Evolutionary conservation across 768 basidiomycete species (phyloP).

Genomic region (Pulveroboletus sp.): DNA sequence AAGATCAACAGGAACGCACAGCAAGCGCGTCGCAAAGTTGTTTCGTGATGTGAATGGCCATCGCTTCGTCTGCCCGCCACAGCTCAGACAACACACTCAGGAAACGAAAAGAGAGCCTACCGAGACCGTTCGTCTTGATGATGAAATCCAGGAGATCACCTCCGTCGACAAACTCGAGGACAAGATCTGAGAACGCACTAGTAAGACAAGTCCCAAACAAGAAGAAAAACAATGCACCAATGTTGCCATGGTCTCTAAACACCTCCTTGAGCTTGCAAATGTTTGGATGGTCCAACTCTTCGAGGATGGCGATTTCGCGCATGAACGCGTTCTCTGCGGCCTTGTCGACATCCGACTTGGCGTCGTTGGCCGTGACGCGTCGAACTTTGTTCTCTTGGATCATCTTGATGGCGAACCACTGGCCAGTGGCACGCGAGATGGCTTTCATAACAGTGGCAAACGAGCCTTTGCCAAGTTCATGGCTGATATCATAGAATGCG

Average conservation of each 20-base stretch:
- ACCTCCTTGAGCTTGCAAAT: slow-evolving; percentile 79
- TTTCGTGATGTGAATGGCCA: slow-evolving; percentile 67
- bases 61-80: slow-evolving; percentile 44
- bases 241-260: slow-evolving; percentile 62
- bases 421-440: slow-evolving; percentile 64
- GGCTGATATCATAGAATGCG: slow-evolving; percentile 61
- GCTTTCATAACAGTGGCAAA: slow-evolving; percentile 92
- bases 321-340: slow-evolving; percentile 45
- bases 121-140: slow-evolving; percentile 52
- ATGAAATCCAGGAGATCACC: slow-evolving; percentile 88
- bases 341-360: slow-evolving; percentile 27
- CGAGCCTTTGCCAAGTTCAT: slow-evolving; percentile 83
- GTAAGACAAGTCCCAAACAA: slow-evolving; percentile 19
- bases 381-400: slow-evolving; percentile 55
- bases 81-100: background rate
- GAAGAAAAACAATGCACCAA: slow-evolving; percentile 43
- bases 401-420: slow-evolving; percentile 86
- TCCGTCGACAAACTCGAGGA: slow-evolving; percentile 82
- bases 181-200: slow-evolving; percentile 54
- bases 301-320: slow-evolving; percentile 78
- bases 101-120: slow-evolving; percentile 39
- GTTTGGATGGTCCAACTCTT: slow-evolving; percentile 73
- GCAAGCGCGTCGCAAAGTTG: slow-evolving; percentile 82
- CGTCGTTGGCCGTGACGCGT: slow-evolving; percentile 32
- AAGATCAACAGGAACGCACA: slow-evolving; percentile 37